Evolutionary conservation across 805 yeast species (phyloP), one percentile per base, ranked within the genome.

Genomic region (Blastobotrys terrestris): DNA sequence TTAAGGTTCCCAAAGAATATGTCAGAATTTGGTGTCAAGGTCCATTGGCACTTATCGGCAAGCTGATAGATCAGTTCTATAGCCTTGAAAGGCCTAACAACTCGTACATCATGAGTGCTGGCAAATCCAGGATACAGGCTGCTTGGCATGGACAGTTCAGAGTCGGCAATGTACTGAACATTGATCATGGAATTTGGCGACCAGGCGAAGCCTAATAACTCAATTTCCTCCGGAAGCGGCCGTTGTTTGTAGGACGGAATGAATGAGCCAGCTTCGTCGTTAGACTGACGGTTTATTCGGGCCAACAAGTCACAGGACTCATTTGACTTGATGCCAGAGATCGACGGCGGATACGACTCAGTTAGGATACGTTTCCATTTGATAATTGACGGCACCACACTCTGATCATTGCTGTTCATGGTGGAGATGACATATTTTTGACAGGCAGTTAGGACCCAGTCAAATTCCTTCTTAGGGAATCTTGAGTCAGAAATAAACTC

Each of bases 141-240:
- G 49, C 56, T 59, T 6, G 15, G 22, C 14, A 48, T n/a, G 4
- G 26, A 13, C 14, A 26, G 20, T 31, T 48, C 51, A 19, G 22
- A 44, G 11, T 48, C 45, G 8, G 41, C 11, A 21, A 46, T 18
- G 16, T 14, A 13, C 18, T 14, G 26, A 39, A 13, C 15, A 31
- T 22, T n/a, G 21, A 21, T 3, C 39, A 45, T 14, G 13, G n/a
- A n/a, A 4, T 22, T n/a, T 13, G 20, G 40, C 19, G 35, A 40
- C 63, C 63, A 60, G 1, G 46, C 48, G 16, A 59, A 51, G 22
- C 63, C 63, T 3, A 48, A 21, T n/a, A 58, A 22, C 35, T 52
- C 45, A 31, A 52, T 44, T 31, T 60, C 63, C 31, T 60, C 63
- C 3, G 63, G 62, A 8, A 60, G 43, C 2, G 63, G 61, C 22